A percentile compares a stretch with the other conserved stretches of the same genome.
These are phyloP conservation scores for Coemansia sp. DNA, from an alignment of 192 early-diverging fungal genomes.

Conservation along the genomic window DNA sequence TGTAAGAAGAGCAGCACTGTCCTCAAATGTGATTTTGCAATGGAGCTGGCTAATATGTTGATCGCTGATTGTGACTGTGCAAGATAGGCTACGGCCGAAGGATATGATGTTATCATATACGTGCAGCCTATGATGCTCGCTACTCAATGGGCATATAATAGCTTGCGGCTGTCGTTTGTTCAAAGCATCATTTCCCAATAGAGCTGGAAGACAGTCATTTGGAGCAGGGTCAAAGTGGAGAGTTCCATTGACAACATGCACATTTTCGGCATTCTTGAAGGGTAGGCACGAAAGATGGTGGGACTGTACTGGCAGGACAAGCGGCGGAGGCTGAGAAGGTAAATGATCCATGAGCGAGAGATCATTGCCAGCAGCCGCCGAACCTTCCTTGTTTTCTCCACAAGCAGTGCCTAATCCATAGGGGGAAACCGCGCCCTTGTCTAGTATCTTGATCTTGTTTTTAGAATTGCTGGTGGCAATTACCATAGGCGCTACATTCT, in stretches of 20 bases:
- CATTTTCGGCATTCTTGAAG: conserved; percentile 27
- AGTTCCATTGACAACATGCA: conserved; percentile 17
- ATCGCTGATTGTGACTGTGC: conserved; percentile 31
- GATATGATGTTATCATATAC: conserved; percentile 9
- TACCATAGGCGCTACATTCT: background rate
- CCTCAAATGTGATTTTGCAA: conserved; percentile 20
- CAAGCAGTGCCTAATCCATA: background rate
- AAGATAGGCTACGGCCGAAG: conserved; percentile 34
- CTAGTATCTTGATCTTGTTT: background rate
- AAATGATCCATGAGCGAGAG: background rate
- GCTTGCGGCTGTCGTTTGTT: conserved; percentile 12
- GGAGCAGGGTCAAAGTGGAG: conserved; percentile 28
- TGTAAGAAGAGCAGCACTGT: conserved; percentile 14
- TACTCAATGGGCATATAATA: conserved; percentile 24
- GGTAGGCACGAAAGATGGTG: conserved; percentile 30
- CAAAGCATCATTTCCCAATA: background rate
- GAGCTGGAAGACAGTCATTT: conserved; percentile 1
- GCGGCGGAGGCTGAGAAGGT: conserved; percentile 19
- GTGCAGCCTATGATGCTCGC: conserved; percentile 22
- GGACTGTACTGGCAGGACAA: conserved; percentile 38
- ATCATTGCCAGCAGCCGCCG: background rate
- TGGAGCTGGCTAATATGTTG: conserved; percentile 38
- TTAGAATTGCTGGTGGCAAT: background rate
- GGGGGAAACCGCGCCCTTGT: background rate
- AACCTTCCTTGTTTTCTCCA: background rate